Base-by-base conservation (phyloP, 257 asterid species). In the Lavandula angustifolia region DNA sequence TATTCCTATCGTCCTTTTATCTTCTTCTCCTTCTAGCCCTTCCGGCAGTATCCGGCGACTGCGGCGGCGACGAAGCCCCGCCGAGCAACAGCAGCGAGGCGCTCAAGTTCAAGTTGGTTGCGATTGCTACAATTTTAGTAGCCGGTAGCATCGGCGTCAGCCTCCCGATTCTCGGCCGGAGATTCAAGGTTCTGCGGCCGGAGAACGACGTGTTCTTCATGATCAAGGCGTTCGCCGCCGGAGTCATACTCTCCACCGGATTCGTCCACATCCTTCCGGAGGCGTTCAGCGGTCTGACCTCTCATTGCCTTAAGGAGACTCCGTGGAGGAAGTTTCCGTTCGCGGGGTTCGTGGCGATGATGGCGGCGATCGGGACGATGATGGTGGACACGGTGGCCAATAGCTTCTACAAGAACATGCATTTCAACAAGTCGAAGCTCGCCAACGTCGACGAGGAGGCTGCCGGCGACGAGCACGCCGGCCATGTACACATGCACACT, bases 221-320 rank as follows among this genome's bases (percentile, higher is more conserved):
- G 86, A 71, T 85, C 68, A 82, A 82, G 62, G 84, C 92, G 50
- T 85, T 84, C 42, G 91, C 88, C 1, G 91, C 88, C 5, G 88
- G 91, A 3, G 91, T 84, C 5, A 84, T 85, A 17, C 62, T 85
- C 27, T 80, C 86, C 32, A 82, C 91, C 8, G 91, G 91, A 0
- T 84, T 79, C 68, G 75, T 84, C 12, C 91, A 84, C 74, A 77
- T 84, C 66, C 83, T 84, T 2, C 91, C 91, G 11, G 87, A 84
- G 13, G 91, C 91, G 3, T 84, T 77, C 70, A 13, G 18, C 11
- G 71, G 68, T 2, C 16, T 84, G 43, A 67, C 82, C 4, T 84
- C 91, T 3, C 85, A 87, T 1, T 79, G 85, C 79, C 79, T 84
- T 2, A 47, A 51, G 5, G 67, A 73, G 13, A 58, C 60, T 37